Evolutionary conservation across 495 filamentous ascomycete species (phyloP).

Genomic region (Penicillium soppii): DNA sequence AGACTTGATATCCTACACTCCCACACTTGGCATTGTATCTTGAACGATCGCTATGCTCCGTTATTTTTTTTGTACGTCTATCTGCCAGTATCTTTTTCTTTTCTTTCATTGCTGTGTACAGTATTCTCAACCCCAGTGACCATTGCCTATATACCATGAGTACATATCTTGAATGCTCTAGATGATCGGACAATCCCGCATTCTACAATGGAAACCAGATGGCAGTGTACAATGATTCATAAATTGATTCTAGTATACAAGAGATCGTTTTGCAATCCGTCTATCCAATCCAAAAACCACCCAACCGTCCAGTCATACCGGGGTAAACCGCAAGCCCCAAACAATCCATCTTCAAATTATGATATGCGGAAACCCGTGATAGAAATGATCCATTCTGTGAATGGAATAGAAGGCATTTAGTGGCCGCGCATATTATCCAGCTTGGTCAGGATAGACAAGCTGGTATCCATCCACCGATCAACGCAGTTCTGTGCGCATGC

Average conservation of each 20-base stretch:
- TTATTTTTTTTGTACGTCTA: no score
- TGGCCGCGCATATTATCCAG: slow-evolving; percentile 61
- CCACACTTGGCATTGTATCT: no score
- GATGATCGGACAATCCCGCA: no score
- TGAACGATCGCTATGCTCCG: no score
- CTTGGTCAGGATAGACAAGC: slow-evolving; percentile 75
- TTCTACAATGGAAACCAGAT: no score
- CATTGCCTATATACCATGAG: no score
- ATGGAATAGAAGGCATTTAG: slow-evolving; percentile 22
- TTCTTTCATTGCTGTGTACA: no score
- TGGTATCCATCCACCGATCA: slow-evolving; percentile 88
- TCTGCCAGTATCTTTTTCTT: no score
- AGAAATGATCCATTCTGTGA: no score
- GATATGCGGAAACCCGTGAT: neutral
- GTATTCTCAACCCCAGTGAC: no score
- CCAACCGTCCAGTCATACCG: neutral
- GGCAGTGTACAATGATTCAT: slow-evolving; percentile 8
- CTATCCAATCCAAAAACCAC: slow-evolving; percentile 2
- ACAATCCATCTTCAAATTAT: neutral
- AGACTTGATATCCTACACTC: no score
- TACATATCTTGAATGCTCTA: no score
- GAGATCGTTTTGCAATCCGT: slow-evolving; percentile 9
- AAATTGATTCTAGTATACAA: slow-evolving; percentile 31
- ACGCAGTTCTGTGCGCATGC: slow-evolving; percentile 87
- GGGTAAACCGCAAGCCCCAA: neutral